Base-by-base conservation (phyloP, 1,284 basidiomycete species). In the Leccinum pseudoinsigne region DNA sequence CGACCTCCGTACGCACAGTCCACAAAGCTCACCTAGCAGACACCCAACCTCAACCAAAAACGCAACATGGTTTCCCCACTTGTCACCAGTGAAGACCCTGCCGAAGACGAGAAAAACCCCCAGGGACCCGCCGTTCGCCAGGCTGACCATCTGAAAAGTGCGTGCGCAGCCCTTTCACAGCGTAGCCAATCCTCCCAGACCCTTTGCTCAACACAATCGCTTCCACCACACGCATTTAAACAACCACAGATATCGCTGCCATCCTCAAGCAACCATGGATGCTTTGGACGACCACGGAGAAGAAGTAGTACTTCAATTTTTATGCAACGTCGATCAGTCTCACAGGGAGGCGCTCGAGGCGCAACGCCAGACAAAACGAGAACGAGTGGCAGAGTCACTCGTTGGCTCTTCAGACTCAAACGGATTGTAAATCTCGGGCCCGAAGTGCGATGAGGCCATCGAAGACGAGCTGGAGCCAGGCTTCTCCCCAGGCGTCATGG, bases 401-500 rank as follows among this genome's bases (percentile, higher is more conserved):
- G 34, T 36, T 36, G 34, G 34, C 34, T 36, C 34, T 36, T 28
- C 26, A 28, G 77, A 23, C 73, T 31, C 28, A 9, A 31, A 31
- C 9, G 31, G 31, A 10, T 31, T 31, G 31, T 31, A 31, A 10
- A 31, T 23, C 21, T 23, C 62, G 67, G 10, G 66, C 60, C 21
- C 67, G 70, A 53, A 80, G 65, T 34, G 69, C 59, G 11, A 71
- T 68, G 16, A 83, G 64, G 1, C 75, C 76, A 8, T 74, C 67
- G 64, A 80, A 84, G 16, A 84, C 65, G 2, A 71, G 64, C 50
- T 78, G 73, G 58, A 83, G 78, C 74, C 77, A 84, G 7, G 76
- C 73, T 64, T 84, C 74, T 9, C 82, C 83, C 38, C 68, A 72
- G 1, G 72, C 65, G 2, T 76, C 71, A 3, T 74, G 72, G 1